Percentiles rank a stretch among this genome's conserved stretches.
Conservation (phyloP, 2,329 filamentous ascomycete genomes). For the Paecilomyces dactylethromorphus region DNA sequence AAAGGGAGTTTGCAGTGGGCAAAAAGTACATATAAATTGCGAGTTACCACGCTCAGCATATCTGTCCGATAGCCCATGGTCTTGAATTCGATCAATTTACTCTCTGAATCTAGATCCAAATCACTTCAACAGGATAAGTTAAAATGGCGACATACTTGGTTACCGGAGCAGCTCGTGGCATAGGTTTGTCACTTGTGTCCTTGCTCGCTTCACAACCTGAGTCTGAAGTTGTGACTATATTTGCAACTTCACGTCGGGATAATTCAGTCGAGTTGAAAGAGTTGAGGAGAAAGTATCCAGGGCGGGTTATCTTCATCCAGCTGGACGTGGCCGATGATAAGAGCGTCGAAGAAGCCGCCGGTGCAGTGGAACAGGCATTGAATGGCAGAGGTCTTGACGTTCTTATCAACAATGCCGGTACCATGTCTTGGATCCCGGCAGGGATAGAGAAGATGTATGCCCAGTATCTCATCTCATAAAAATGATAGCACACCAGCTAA, state of each 20-base stretch:
- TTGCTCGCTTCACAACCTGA: slow-evolving; percentile 20
- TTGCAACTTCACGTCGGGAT: slow-evolving; percentile 31
- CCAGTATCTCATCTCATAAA: neutral
- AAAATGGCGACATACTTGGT: slow-evolving; percentile 29
- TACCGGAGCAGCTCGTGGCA: slow-evolving; percentile 27
- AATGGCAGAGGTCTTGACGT: slow-evolving; percentile 30
- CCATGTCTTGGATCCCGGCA: slow-evolving; percentile 8
- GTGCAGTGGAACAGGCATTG: slow-evolving; percentile 23
- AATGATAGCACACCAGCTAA: neutral
- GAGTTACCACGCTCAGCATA: neutral
- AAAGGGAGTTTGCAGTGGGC: neutral
- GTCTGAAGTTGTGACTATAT: slow-evolving; percentile 28
- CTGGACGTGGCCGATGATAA: slow-evolving; percentile 30
- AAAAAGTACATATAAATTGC: neutral
- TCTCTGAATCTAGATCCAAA: neutral
- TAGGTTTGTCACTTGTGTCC: slow-evolving; percentile 24
- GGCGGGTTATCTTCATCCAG: slow-evolving; percentile 26
- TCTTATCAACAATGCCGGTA: slow-evolving; percentile 24
- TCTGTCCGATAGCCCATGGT: neutral
- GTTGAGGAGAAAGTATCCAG: slow-evolving; percentile 22
- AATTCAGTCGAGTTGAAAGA: slow-evolving; percentile 19
- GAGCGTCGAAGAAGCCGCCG: slow-evolving; percentile 28
- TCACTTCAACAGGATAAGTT: neutral
- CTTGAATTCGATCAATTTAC: neutral
- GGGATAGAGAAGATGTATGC: slow-evolving; percentile 16